A percentile compares a stretch with the other conserved stretches of the same genome.
Conservation (phyloP, 768 basidiomycete genomes). For the Plicaturopsis crispa region DNA sequence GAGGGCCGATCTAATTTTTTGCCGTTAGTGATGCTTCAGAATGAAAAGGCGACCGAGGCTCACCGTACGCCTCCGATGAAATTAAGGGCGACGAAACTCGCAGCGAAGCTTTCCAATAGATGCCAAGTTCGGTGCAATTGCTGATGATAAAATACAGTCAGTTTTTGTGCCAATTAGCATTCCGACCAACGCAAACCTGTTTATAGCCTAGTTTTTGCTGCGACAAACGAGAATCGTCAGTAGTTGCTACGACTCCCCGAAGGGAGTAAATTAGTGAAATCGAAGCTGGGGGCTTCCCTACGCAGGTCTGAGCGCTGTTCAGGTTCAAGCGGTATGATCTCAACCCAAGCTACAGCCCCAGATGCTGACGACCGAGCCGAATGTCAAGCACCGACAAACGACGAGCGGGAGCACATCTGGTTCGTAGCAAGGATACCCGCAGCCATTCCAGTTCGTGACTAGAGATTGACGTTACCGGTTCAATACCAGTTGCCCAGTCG, state of each 20-base stretch:
- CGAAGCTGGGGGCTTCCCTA: slow-evolving; percentile 89
- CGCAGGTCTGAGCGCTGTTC: slow-evolving; percentile 97
- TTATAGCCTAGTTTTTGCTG: slow-evolving; percentile 76
- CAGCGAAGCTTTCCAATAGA: slow-evolving; percentile 77
- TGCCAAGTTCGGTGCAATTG: slow-evolving; percentile 85
- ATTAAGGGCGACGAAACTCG: slow-evolving; percentile 84
- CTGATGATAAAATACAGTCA: slow-evolving; percentile 26
- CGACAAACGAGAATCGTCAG: slow-evolving; percentile 39
- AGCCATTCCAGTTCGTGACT: slow-evolving; percentile 73
- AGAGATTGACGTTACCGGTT: slow-evolving; percentile 69
- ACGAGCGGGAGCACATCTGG: slow-evolving; percentile 16
- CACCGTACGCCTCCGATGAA: slow-evolving; percentile 86
- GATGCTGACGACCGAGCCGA: slow-evolving; percentile 16
- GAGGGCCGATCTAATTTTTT: slow-evolving; percentile 49
- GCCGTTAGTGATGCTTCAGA: slow-evolving; percentile 1
- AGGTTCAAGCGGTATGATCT: slow-evolving; percentile 98
- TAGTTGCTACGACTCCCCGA: slow-evolving; percentile 30
- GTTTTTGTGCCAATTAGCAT: not conserved
- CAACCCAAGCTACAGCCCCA: slow-evolving; percentile 54
- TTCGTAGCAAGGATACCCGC: slow-evolving; percentile 72
- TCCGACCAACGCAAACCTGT: slow-evolving; percentile 39
- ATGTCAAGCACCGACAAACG: slow-evolving; percentile 10
- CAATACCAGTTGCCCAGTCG: slow-evolving; percentile 23
- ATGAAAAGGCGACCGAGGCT: slow-evolving; percentile 7
- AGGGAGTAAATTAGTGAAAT: slow-evolving; percentile 35